Conservation (phyloP, 176 grass and related monocot genomes). For the Aegilops bicornis region DNA sequence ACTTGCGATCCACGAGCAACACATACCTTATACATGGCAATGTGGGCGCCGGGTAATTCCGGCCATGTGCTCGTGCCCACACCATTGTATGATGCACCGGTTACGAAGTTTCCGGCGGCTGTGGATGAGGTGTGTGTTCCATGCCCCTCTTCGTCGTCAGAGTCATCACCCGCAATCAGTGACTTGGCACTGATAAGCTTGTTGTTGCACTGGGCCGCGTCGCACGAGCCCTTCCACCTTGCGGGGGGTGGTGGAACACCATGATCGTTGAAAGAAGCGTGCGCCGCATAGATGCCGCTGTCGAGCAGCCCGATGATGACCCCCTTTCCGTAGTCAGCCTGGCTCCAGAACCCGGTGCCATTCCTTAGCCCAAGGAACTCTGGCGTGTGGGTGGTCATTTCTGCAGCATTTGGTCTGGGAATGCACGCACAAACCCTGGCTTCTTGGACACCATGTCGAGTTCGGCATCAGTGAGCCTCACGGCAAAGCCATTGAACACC, state of each 20-base stretch:
- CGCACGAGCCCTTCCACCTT: conserved; percentile 12
- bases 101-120: conserved; percentile 31
- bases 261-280: background rate
- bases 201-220: background rate
- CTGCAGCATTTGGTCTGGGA: background rate
- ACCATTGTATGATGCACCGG: background rate
- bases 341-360: conserved; percentile 7
- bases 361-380: conserved; percentile 8
- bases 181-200: background rate
- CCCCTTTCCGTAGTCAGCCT: conserved; percentile 26
- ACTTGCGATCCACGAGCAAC: too few species aligned
- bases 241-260: background rate
- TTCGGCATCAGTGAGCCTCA: conserved; percentile 13
- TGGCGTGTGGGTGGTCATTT: conserved; percentile 39
- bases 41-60: conserved; percentile 44
- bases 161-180: background rate
- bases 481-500: conserved; percentile 36
- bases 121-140: conserved; percentile 41
- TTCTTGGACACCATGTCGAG: conserved; percentile 20
- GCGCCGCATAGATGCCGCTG: conserved; percentile 8
- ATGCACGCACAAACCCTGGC: conserved; percentile 32
- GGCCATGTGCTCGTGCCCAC: background rate
- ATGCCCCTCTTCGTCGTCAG: background rate
- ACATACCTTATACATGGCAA: conserved; percentile 23
- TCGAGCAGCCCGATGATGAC: conserved; percentile 51